A percentile compares a stretch with the other conserved stretches of the same genome.
Conservation (phyloP, 768 basidiomycete species). For the Suillus lakei region DNA sequence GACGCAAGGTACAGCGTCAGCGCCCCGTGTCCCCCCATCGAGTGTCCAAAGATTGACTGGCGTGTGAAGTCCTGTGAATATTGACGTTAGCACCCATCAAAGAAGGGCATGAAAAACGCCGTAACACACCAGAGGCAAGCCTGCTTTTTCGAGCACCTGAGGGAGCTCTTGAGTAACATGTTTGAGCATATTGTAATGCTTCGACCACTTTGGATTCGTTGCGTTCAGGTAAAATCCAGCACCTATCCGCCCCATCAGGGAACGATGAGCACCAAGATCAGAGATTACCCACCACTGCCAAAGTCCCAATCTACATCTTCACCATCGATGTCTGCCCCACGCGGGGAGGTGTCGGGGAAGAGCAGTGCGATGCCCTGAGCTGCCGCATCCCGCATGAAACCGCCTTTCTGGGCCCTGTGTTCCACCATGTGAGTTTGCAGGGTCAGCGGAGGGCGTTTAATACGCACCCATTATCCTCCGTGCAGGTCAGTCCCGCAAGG, state of each 20-base stretch:
- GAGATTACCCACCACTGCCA: slow-evolving; percentile 65
- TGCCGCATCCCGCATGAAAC: slow-evolving; percentile 85
- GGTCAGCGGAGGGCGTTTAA: neutral
- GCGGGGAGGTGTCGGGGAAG: slow-evolving; percentile 95
- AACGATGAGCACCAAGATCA: neutral
- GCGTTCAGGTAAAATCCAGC: slow-evolving; percentile 98
- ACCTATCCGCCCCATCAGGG: slow-evolving; percentile 33
- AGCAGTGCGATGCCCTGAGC: slow-evolving; percentile 87
- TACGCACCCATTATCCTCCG: slow-evolving; percentile 88
- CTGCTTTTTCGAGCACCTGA: slow-evolving; percentile 69
- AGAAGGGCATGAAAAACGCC: slow-evolving; percentile 1
- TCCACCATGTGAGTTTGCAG: neutral
- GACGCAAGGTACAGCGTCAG: slow-evolving; percentile 88
- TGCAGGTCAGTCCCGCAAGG: slow-evolving; percentile 88
- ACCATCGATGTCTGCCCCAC: slow-evolving; percentile 85
- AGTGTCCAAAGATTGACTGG: slow-evolving; percentile 93
- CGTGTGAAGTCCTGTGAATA: slow-evolving; percentile 71
- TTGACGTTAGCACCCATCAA: neutral
- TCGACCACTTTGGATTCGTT: slow-evolving; percentile 71
- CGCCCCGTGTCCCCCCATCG: slow-evolving; percentile 98
- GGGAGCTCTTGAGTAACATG: slow-evolving; percentile 88
- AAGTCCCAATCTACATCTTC: slow-evolving; percentile 90
- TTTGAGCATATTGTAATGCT: slow-evolving; percentile 88
- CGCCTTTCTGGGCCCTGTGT: slow-evolving; percentile 88
- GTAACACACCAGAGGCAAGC: slow-evolving; percentile 73